These are phyloP conservation scores for Fraxinus americana DNA, from an alignment of 257 asterid species.

Conservation along the genomic window DNA sequence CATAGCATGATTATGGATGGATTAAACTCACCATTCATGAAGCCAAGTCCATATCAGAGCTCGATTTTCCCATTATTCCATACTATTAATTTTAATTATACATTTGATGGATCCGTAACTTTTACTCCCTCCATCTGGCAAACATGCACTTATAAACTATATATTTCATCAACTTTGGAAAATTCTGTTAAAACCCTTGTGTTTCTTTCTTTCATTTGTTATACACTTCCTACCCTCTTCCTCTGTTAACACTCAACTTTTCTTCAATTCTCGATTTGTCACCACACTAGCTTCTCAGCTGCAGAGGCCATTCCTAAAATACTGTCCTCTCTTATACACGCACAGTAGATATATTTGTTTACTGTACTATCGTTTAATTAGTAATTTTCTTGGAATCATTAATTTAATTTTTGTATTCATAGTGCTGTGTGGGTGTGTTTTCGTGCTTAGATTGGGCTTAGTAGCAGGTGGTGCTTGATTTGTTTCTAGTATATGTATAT, in stretches of 20 bases:
- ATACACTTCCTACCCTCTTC: not conserved
- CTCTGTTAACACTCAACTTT: constrained; percentile 15
- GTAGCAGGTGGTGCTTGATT: not conserved
- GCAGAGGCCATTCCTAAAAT: constrained; percentile 33
- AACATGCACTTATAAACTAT: too few relatives aligned
- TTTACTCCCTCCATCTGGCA: too few relatives aligned
- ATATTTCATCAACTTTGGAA: too few relatives aligned
- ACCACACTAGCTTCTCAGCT: constrained; percentile 14
- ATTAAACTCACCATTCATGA: too few relatives aligned
- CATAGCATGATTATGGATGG: too few relatives aligned
- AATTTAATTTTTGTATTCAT: not conserved
- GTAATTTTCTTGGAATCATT: not conserved
- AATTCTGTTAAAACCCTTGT: too few relatives aligned
- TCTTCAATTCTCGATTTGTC: constrained; percentile 6
- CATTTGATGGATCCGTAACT: too few relatives aligned
- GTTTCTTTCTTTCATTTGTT: too few relatives aligned
- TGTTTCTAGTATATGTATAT: not conserved
- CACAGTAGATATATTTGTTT: not conserved
- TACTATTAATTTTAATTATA: too few relatives aligned
- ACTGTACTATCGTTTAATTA: not conserved
- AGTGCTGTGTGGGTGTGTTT: not conserved
- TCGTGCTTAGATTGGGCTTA: not conserved
- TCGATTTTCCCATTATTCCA: too few relatives aligned
- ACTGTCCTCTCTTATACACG: not conserved
- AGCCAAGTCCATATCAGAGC: too few relatives aligned